Base-by-base conservation (phyloP, 345 rosid species). In the Dipteronia dyeriana region DNA sequence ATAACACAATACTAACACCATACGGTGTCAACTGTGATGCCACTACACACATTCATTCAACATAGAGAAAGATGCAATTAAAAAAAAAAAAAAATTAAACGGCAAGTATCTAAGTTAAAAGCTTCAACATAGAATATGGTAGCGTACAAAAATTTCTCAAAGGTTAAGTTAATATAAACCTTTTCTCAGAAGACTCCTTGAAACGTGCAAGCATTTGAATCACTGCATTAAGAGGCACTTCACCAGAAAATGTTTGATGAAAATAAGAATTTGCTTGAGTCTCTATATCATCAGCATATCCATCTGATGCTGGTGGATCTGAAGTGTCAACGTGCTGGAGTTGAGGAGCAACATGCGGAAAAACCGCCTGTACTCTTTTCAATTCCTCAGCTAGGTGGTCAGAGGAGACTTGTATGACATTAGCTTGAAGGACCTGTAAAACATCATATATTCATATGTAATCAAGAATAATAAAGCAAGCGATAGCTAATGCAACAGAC, bases 191-290 rank as follows among this genome's bases (percentile, higher is more conserved):
- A n/a, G 85, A 85, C 45, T 82, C 87, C 71, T 77, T 85, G 78
- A 82, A 82, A 7, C 77, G 77, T 11, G 83, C 77, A 79, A 85
- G 87, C 83, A 79, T 79, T 17, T 82, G 85, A 75, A 85, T 79
- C 79, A 85, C 77, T 1, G 57, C 59, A 57, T 85, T 83, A 29
- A 82, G 39, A 60, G 87, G 39, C 73, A 82, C 39, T 67, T 79
- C 76, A 71, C 87, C 78, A 67, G 87, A 85, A 62, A 85, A 85
- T 75, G 75, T 82, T 67, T 82, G 79, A 56, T 78, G 85, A 74
- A 85, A 84, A 56, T 77, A 79, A 66, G 83, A 82, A 70, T 84
- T 84, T 53, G 80, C 87, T 68, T 84, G 85, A 3, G 63, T 60
- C 85, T 84, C 87, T 51, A 85, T 79, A 73, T 82, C 87, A 59